Conservation (phyloP, 2,329 filamentous ascomycete genomes). For the Rhynchosporium agropyri region DNA sequence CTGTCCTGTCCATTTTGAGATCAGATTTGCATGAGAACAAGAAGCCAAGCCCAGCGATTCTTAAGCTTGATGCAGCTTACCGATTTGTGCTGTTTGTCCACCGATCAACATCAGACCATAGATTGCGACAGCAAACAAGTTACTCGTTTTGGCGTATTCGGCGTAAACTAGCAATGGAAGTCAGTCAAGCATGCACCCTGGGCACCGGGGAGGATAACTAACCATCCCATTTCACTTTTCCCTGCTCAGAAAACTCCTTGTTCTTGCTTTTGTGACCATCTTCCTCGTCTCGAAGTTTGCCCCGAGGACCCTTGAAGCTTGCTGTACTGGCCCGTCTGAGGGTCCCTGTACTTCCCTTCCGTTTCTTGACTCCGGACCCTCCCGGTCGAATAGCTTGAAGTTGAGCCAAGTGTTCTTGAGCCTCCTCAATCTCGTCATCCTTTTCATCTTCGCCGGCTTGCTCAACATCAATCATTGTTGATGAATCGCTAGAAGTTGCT, state of each 20-base stretch:
- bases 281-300: constrained; percentile 84
- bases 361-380: constrained; percentile 54
- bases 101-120: constrained; percentile 78
- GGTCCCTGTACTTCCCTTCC: constrained; percentile 74
- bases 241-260: constrained; percentile 89
- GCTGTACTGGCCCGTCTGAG: constrained; percentile 88
- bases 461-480: constrained; percentile 58
- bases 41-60: background rate
- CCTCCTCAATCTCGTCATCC: constrained; percentile 69
- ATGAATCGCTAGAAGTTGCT: constrained; percentile 56
- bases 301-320: constrained; percentile 83
- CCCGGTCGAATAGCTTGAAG: constrained; percentile 72
- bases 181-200: constrained; percentile 30
- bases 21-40: constrained; percentile 23
- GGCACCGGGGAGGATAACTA: constrained; percentile 29
- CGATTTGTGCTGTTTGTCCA: constrained; percentile 81
- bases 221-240: constrained; percentile 92
- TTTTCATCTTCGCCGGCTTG: constrained; percentile 55
- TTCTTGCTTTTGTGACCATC: constrained; percentile 71
- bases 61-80: constrained; percentile 47
- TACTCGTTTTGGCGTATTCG: constrained; percentile 95
- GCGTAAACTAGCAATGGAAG: constrained; percentile 64
- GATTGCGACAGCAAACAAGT: constrained; percentile 77
- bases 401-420: constrained; percentile 75
- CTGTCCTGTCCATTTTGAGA: constrained; percentile 13